Evolutionary conservation across 768 basidiomycete genomes (phyloP).

Genomic region (Serpula lacrymans): DNA sequence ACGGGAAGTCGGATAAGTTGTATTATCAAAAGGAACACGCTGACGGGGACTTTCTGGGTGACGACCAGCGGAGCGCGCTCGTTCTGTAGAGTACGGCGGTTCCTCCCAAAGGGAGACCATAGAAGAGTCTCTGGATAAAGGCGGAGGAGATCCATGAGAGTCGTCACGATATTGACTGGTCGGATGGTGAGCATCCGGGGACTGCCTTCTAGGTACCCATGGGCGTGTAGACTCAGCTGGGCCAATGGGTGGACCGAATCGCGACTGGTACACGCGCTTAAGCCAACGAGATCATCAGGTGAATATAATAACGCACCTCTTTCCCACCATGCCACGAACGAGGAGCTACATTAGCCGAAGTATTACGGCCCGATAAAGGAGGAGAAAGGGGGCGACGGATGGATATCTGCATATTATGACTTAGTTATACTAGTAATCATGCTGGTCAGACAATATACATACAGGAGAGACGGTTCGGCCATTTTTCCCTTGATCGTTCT

Average conservation of each 20-base stretch:
- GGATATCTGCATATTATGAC: too few relatives aligned
- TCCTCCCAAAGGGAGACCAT: constrained; percentile 13
- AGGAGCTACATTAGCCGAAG: too few relatives aligned
- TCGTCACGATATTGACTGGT: constrained; percentile 12
- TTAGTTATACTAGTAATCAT: too few relatives aligned
- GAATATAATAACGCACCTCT: too few relatives aligned
- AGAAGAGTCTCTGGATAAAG: constrained; percentile 28
- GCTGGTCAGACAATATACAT: too few relatives aligned
- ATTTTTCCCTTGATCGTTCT: too few relatives aligned
- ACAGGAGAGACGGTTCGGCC: too few relatives aligned
- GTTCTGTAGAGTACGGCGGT: constrained; percentile 16
- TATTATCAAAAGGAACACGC: not conserved
- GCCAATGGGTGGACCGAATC: constrained; percentile 27
- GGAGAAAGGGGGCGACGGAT: too few relatives aligned
- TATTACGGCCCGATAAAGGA: too few relatives aligned
- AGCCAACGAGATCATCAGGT: too few relatives aligned
- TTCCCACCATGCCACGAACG: too few relatives aligned
- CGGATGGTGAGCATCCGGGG: constrained; percentile 15
- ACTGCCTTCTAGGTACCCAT: constrained; percentile 4
- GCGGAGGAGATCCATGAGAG: constrained; percentile 23
- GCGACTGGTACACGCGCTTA: too few relatives aligned
- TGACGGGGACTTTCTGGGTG: constrained; percentile 10
- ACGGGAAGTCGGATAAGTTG: not conserved
- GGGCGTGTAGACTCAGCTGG: constrained; percentile 15
- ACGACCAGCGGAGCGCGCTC: not conserved